Evolutionary conservation across 2,329 filamentous ascomycete genomes (phyloP), one percentile per base, ranked within the genome.

Genomic region (Diaporthe vaccinii): DNA sequence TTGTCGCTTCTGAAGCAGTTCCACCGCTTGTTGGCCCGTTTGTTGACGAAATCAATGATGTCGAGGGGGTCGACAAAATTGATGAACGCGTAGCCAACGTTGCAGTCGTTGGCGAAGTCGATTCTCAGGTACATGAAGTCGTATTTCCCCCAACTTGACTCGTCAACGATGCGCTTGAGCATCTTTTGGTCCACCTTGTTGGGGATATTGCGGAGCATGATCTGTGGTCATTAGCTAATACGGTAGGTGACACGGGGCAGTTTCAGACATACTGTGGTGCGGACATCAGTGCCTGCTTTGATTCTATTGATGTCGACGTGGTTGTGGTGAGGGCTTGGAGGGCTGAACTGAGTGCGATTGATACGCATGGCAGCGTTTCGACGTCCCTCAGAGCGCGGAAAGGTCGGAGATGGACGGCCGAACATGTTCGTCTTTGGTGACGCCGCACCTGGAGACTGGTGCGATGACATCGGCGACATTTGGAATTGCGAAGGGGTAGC

Each of bases 71-170:
- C 92, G 58, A 92, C 90, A 79, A 98, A 98, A 84, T 99, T 98
- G 85, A 99, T 95, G 84, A 98, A 99, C 0, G 95, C 96, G 84
- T 98, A 98, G 61, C 97, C 97, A 75, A 98, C 96, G 82, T 95
- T 96, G 92, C 93, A 95, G 77, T 95, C 92, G 79, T 95, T 95
- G 72, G 91, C 91, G 79, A 96, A 96, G 82, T 96, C 94, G 79
- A 98, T 98, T 53, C 97, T 93, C 71, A 98, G 86, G 82, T 99
- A 99, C 88, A 98, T 92, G 83, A 98, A 98, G 82, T 98, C 96
- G 82, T 97, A 98, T 77, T 93, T 93, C 41, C 95, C 95, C 84
- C 89, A 91, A 82, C 92, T 95, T 22, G 92, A 93, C 77, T 93
- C 88, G 80, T 98, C 94, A 20, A 98, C 88, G 74, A 97, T 92